A percentile compares a stretch with the other conserved stretches of the same genome.
Conservation (phyloP, 371 early-diverging fungal genomes). For the Phascolomyces articulosus region DNA sequence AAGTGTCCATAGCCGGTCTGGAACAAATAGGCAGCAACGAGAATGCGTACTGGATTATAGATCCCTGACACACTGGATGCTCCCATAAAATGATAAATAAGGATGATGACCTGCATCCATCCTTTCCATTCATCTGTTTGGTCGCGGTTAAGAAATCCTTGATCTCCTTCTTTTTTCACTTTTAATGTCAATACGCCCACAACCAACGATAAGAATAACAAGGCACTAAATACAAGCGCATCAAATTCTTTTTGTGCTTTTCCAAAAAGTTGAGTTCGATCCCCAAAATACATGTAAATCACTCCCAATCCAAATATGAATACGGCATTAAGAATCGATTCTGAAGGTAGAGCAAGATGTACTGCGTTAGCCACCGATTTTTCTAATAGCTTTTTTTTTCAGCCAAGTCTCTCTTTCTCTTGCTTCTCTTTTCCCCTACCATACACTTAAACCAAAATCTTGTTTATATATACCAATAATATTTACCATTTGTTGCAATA, state of each 20-base stretch:
- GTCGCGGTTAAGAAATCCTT: slow-evolving; percentile 66
- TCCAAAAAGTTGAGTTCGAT: slow-evolving; percentile 72
- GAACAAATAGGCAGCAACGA: slow-evolving; percentile 79
- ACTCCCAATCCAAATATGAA: slow-evolving; percentile 57
- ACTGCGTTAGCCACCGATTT: slow-evolving; percentile 19
- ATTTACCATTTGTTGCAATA: slow-evolving; percentile 32
- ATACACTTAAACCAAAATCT: no score
- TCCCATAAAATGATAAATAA: slow-evolving; percentile 75
- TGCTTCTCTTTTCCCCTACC: no score
- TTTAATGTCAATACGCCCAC: slow-evolving; percentile 54
- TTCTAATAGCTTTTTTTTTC: not conserved
- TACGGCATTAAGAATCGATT: slow-evolving; percentile 28
- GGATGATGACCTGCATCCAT: slow-evolving; percentile 82
- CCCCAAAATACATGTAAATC: slow-evolving; percentile 64
- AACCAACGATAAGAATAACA: slow-evolving; percentile 36
- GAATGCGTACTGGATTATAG: slow-evolving; percentile 70
- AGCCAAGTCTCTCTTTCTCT: no score
- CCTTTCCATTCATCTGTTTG: slow-evolving; percentile 90
- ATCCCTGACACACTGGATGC: slow-evolving; percentile 65
- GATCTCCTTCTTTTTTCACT: slow-evolving; percentile 47
- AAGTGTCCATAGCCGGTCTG: slow-evolving; percentile 85
- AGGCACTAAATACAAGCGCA: slow-evolving; percentile 37
- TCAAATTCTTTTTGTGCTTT: slow-evolving; percentile 68
- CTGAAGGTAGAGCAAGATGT: not conserved
- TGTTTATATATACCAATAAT: not conserved